A percentile compares a stretch with the other conserved stretches of the same genome.
Conservation (phyloP, 2,329 filamentous ascomycete species). For the Xylaria polymorpha region DNA sequence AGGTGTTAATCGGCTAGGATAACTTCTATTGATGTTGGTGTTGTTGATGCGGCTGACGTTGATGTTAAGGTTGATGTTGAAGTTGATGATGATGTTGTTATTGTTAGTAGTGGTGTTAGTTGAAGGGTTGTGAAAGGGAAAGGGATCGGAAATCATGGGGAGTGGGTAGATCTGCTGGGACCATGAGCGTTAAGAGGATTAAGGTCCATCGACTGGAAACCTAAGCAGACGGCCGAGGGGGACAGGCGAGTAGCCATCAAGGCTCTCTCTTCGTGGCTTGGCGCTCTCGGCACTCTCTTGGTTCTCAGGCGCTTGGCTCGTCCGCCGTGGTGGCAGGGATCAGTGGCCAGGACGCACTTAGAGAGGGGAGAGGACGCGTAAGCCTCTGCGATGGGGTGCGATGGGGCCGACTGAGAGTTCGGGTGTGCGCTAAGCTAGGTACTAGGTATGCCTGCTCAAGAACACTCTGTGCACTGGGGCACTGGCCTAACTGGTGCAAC, state of each 20-base stretch:
- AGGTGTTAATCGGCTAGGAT: no score
- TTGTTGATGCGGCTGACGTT: background rate
- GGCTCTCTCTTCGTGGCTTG: conserved; percentile 39
- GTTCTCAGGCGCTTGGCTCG: conserved; percentile 29
- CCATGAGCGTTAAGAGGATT: conserved; percentile 5
- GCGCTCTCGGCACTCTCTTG: conserved; percentile 24
- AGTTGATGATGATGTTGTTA: background rate
- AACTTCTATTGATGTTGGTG: background rate
- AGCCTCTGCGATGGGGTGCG: conserved; percentile 42
- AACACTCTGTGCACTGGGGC: background rate
- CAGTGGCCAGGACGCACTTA: conserved; percentile 40
- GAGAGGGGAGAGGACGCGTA: conserved; percentile 53
- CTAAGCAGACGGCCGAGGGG: conserved; percentile 8
- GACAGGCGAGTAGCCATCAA: background rate
- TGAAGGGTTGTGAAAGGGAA: conserved; percentile 9
- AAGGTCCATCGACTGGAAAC: background rate
- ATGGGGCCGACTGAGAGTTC: conserved; percentile 23
- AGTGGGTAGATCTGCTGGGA: conserved; percentile 7
- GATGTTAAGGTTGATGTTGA: background rate
- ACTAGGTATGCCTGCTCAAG: conserved; percentile 1
- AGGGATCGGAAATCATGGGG: conserved; percentile 12
- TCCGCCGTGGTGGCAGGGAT: conserved; percentile 41
- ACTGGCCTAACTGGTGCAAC: no score
- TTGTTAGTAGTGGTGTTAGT: background rate
- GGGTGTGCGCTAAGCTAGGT: conserved; percentile 1